Evolutionary conservation across 495 filamentous ascomycete species (phyloP), one percentile per base, ranked within the genome.

Genomic region (Penicillium fimorum): DNA sequence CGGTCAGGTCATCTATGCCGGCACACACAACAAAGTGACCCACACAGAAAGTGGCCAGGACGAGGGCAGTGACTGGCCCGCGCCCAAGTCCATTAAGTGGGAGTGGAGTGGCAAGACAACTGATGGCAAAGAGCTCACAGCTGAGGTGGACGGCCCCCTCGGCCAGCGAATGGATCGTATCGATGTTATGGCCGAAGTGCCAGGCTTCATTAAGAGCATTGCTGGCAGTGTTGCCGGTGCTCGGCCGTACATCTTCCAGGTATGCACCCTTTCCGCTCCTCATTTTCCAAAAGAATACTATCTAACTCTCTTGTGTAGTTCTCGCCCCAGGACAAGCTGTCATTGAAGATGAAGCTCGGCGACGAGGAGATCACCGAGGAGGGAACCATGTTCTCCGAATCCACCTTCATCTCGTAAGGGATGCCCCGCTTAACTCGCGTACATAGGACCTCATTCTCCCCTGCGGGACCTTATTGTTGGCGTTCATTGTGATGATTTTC

Each of bases 231-330:
- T 92, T 41, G 90, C 85, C 3, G 94, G 94, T 57, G 93, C 94
- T 20, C 91, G 89, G 75, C 95, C 94, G 9, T 98, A 96, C 69
- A 97, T 98, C 66, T 98, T 96, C 76, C 93, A 96, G 83, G 92
- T 93, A 68, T 55, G 55, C 27, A 22, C 30, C 17, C 20, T 17
- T 33, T 40, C 5, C 33, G 2, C 25, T 27, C 35, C 15, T 38
- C 15, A 1, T 35, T 35, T n/a, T 5, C 2, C 35, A n/a, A n/a
- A n/a, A 17, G 5, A n/a, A 8, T 8, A 0, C 2, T 2, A 50
- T 33, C 20, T 47, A 17, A 41, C 18, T 15, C 5, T 25, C 8
- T 38, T 9, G 30, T 59, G 12, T 47, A 93, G 87, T 95, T 84
- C 70, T 77, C 77, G 2, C 87, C 88, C 18, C 71, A 79, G 44